Percentiles rank a stretch among this genome's conserved stretches.
Conservation (phyloP, 169 alveolate genomes). For the Cystoisospora suis region DNA sequence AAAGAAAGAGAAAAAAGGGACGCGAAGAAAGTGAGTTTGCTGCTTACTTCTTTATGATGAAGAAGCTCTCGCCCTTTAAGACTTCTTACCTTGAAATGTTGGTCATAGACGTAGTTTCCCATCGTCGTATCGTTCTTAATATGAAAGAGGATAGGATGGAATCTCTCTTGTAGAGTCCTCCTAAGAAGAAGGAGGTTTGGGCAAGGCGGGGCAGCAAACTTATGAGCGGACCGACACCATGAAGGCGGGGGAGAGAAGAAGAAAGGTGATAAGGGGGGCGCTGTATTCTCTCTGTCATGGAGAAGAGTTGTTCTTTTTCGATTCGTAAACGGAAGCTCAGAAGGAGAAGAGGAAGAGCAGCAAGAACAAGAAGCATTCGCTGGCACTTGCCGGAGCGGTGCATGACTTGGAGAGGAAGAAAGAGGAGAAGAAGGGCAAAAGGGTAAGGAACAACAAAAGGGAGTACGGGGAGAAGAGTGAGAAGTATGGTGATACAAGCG, state of each 20-base stretch:
- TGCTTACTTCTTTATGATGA: too few relatives aligned
- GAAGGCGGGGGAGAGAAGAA: not conserved
- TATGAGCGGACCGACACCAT: constrained; percentile 48
- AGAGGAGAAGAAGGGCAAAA: too few relatives aligned
- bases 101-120: constrained; percentile 78
- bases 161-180: constrained; percentile 66
- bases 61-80: too few relatives aligned
- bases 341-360: not conserved
- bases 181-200: constrained; percentile 61
- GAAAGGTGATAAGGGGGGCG: not conserved
- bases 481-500: too few relatives aligned
- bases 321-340: not conserved
- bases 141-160: constrained; percentile 85
- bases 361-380: not conserved
- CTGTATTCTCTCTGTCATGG: too few relatives aligned
- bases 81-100: constrained; percentile 62
- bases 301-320: not conserved
- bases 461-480: too few relatives aligned
- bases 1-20: too few relatives aligned
- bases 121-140: constrained; percentile 83
- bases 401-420: not conserved
- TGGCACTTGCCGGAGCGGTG: not conserved
- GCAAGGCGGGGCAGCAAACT: constrained; percentile 66
- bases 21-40: too few relatives aligned
- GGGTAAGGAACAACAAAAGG: too few relatives aligned